Percentiles rank a stretch among this genome's conserved stretches.
These are phyloP conservation scores for Trichoderma aggressivum DNA, from an alignment of 2,329 filamentous ascomycete species.

Conservation along the genomic window DNA sequence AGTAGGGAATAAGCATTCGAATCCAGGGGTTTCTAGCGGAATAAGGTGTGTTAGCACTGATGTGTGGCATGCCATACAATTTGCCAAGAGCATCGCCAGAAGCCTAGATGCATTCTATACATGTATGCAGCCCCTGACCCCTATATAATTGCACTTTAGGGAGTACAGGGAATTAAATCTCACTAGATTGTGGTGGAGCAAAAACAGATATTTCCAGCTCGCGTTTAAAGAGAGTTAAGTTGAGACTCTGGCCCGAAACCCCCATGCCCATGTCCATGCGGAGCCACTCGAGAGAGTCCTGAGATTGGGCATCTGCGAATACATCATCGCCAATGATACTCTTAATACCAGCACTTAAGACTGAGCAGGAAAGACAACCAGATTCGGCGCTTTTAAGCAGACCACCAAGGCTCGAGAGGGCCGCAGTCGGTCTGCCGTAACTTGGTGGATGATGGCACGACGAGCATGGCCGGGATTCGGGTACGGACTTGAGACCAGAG, in stretches of 20 bases:
- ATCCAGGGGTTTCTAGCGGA: not conserved
- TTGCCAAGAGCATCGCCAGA: not conserved
- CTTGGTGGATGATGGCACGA: not conserved
- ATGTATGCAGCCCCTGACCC: not conserved
- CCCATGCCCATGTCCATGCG: conserved; percentile 7
- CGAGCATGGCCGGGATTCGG: conserved; percentile 1
- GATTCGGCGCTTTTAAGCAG: not conserved
- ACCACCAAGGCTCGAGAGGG: not conserved
- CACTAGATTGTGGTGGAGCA: not conserved
- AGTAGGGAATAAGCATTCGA: not conserved
- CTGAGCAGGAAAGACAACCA: not conserved
- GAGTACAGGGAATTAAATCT: not conserved
- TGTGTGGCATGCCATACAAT: not conserved
- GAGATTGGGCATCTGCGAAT: not conserved
- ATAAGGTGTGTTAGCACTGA: not conserved
- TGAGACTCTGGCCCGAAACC: not conserved
- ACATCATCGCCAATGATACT: not conserved
- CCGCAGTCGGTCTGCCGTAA: not conserved
- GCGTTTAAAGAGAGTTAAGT: not conserved
- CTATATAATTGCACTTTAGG: not conserved
- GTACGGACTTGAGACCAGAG: not conserved
- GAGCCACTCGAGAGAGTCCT: not conserved
- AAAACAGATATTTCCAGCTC: conserved; percentile 13
- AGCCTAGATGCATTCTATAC: too few relatives aligned
- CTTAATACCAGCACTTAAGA: not conserved